A percentile compares a stretch with the other conserved stretches of the same genome.
phyloP scores from a whole-genome alignment of 257 asterid species.

The Solanum ahanhuiri region DNA sequence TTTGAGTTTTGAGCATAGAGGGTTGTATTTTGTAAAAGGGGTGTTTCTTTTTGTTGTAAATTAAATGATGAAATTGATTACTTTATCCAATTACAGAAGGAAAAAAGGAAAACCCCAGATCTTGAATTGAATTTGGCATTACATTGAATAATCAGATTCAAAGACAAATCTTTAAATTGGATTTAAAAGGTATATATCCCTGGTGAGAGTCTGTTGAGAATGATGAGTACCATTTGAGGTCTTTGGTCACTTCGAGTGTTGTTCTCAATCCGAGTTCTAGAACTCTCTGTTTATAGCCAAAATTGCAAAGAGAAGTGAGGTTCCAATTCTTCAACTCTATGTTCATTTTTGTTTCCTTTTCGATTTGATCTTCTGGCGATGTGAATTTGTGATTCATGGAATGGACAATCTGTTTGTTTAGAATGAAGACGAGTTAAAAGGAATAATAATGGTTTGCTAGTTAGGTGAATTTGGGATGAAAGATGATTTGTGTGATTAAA shows the following conservation, averaged over 20 bases:
- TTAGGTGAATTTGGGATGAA: not conserved
- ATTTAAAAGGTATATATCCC: constrained; percentile 49
- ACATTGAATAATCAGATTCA: constrained; percentile 68
- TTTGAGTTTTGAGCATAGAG: not conserved
- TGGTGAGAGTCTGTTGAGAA: constrained; percentile 60
- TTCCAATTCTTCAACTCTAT: not conserved
- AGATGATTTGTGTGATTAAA: not conserved
- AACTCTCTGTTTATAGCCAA: not conserved
- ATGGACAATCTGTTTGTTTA: not conserved
- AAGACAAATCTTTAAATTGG: constrained; percentile 66
- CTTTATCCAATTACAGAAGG: not conserved
- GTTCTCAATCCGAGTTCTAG: too few relatives aligned
- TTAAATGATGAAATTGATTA: not conserved
- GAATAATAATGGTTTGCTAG: too few relatives aligned
- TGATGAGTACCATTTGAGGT: constrained; percentile 24
- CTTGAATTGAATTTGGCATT: constrained; percentile 50
- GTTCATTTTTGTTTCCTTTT: not conserved
- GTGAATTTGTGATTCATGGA: not conserved
- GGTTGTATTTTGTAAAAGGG: not conserved
- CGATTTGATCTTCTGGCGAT: not conserved
- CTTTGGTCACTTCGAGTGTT: not conserved
- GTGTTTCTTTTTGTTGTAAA: not conserved
- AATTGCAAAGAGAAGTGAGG: not conserved
- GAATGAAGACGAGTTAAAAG: not conserved
- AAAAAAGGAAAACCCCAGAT: constrained; percentile 32